Base-by-base conservation (phyloP, 345 rosid genomes). In the Pistacia atlantica region DNA sequence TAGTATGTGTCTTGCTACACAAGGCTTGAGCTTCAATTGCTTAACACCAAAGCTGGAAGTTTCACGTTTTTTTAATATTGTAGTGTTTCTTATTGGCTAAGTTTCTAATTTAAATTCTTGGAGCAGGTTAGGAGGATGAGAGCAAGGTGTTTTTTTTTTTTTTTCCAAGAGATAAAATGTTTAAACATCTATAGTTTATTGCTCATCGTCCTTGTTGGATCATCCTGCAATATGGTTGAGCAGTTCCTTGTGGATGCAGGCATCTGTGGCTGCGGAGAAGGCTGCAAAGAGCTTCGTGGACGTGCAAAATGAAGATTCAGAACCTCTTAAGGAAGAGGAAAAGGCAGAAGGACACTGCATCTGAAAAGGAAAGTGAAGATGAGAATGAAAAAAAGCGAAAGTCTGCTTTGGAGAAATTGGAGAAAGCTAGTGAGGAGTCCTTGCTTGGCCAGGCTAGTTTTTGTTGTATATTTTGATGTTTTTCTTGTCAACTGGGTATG, bases 231-330 rank as follows among this genome's bases (percentile, higher is more conserved):
- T 56, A 12, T 54, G 76, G 25, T 71, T 73, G 67, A 59, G 63
- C 42, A 12, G 13, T 85, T 64, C 45, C 57, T 74, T 81, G 13
- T 80, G 59, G 52, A 45, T 85, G 79, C 88, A 93, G 99, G 97
- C 99, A 82, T 87, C 90, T 46, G 94, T 78, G 56, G 97, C 74
- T 82, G 97, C 95, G 0, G 95, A 92, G 84, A 89, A 85, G 78
- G 97, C 99, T 10, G 97, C 97, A 2, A 93, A 91, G 87, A 89
- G 88, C 83, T 67, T 96, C 81, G 80, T 91, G 3, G 97, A 94
- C n/a, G 52, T 88, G 69, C 89, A 85, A 75, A 83, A 14, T 56
- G 91, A 90, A 75, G 94, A 86, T 48, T 83, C 89, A 1, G 97
- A 87, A 84, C 79, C 91, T 74, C 81, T 91, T 54, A 88, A 86